Base-by-base conservation (phyloP, 2,329 filamentous ascomycete genomes). In the Diaporthe australafricana region DNA sequence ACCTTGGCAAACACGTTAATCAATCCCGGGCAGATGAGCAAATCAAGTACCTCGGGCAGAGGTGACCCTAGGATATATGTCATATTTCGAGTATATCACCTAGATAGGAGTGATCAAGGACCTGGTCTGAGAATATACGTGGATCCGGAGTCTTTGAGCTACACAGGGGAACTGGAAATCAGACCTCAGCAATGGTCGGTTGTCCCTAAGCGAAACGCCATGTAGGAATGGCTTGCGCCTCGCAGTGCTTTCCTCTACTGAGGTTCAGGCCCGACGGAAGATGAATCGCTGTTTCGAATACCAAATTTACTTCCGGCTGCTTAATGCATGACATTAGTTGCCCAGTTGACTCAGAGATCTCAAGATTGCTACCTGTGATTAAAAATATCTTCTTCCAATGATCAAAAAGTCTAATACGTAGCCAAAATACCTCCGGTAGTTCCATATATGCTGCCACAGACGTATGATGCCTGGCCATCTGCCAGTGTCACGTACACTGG, bases 11-110 rank as follows among this genome's bases (percentile, higher is more conserved):
- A 68, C 8, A 55, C 47, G 11, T 22, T 70, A 72, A 55, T 62
- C 67, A 69, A 12, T 25, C 11, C 66, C n/a, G n/a, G 8, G 5
- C 20, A 79, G 78, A 82, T 80, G 72, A 73, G 71, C 17, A 32
- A 70, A 0, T 74, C 70, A 20, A 69, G 71, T 2, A 62, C 68
- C 1, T 68, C 56, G 14, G 72, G 74, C 0, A 55, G 60, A 12
- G 69, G 75, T 0, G 70, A 42, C 0, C 62, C 73, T 5, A 71
- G 56, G 12, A 74, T 86, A 1, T 86, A 86, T 66, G 71, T 84
- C 3, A 79, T 87, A 35, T 81, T 84, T 14, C 77, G 84, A 5
- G 83, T 86, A 0, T 85, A 77, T 52, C 77, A 84, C 52, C 57
- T 87, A 0, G 80, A 79, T 0, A 73, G 73, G 9, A 27, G 20